Base-by-base conservation (phyloP, 2,329 filamentous ascomycete genomes). In the Torrubiellomyces zombiae region DNA sequence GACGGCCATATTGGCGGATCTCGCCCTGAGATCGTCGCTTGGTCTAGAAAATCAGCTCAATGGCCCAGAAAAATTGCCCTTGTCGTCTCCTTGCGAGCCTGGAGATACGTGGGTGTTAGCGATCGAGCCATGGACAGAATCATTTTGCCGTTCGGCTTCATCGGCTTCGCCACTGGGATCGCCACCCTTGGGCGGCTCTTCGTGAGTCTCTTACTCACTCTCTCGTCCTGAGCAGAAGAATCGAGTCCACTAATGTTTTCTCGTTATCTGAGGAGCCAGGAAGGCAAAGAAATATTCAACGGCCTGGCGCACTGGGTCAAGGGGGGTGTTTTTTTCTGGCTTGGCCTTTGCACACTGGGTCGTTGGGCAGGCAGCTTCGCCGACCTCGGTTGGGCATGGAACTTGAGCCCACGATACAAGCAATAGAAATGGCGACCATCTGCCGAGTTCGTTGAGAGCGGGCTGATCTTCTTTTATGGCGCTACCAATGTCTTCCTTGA, bases 351-450 rank as follows among this genome's bases (percentile, higher is more conserved):
- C 31, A 92, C 81, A 0, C 61, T 95, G 4, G 83, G 82, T 16
- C 75, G 86, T 28, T 94, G 82, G 77, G 71, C 83, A 43, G 86
- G 86, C 14, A 79, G 78, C 46, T 95, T 92, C 46, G 74, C 78
- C 29, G 80, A 93, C 31, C 65, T 86, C 28, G 86, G 86, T 36
- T 95, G 86, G 86, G 81, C 83, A 0, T 94, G 86, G 86, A 95
- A 95, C 41, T 51, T 85, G 31, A 77, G 78, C 31, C 82, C 82
- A 4, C 59, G 49, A 32, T 41, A 39, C 10, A 31, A 36, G 9
- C 62, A 70, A 11, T 61, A 67, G 35, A 67, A 60, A 42, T 76
- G 75, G 66, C 69, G 69, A 25, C 79, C 78, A 1, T 79, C 79
- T 0, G 82, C 80, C 14, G 86, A 95, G 52, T 93, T 92, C 39